Percentiles rank a stretch among this genome's conserved stretches.
Evolutionary conservation across 805 yeast genomes (phyloP).

Genomic region (Hanseniaspora thailandica): DNA sequence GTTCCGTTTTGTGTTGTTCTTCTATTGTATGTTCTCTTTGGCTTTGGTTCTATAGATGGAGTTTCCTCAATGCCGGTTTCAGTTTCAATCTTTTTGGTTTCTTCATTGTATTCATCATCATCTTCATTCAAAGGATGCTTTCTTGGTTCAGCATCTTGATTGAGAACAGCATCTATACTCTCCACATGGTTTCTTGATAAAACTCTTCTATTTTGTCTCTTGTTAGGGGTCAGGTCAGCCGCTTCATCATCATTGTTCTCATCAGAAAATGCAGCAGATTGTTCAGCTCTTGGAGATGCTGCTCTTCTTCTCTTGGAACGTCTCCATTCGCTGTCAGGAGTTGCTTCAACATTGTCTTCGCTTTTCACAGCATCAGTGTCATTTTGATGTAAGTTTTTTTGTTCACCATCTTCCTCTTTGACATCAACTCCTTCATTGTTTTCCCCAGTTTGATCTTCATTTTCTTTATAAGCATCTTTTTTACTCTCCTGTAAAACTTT

Average conservation of each 20-base stretch:
- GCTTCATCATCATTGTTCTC: not conserved
- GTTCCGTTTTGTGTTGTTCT: not conserved
- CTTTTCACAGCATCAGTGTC: not conserved
- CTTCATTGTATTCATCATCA: conserved; percentile 9
- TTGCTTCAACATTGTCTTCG: conserved; percentile 8
- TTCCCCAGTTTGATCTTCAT: conserved; percentile 10
- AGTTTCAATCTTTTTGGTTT: not conserved
- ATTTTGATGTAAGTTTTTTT: conserved; percentile 1
- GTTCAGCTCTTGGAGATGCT: conserved; percentile 4
- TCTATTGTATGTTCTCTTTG: conserved; percentile 6
- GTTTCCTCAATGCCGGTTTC: not conserved
- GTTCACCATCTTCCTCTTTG: conserved; percentile 9
- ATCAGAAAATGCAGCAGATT: conserved; percentile 5
- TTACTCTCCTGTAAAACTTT: conserved; percentile 34
- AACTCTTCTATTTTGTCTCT: not conserved
- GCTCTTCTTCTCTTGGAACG: conserved; percentile 2
- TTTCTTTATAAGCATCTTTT: conserved; percentile 26
- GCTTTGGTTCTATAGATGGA: not conserved
- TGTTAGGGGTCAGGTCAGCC: not conserved
- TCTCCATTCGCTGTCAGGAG: conserved; percentile 1
- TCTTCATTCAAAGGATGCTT: not conserved
- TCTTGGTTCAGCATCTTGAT: not conserved
- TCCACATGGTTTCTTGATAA: not conserved
- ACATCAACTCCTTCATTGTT: conserved; percentile 16
- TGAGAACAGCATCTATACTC: not conserved